Base-by-base conservation (phyloP, 768 basidiomycete species). In the Hygrocybe coccinea region DNA sequence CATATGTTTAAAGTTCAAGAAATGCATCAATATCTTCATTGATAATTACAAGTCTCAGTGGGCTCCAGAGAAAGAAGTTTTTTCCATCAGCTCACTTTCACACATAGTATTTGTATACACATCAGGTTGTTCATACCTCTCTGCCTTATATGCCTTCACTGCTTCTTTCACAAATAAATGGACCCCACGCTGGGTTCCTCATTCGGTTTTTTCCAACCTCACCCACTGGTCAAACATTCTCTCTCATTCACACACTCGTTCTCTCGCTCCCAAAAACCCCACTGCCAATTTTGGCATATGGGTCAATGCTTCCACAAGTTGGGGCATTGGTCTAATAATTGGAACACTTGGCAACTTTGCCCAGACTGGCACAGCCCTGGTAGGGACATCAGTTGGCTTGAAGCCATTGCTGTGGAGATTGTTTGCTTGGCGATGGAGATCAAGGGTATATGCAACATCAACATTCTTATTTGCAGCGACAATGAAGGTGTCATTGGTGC, bases 281-380 rank as follows among this genome's bases (percentile, higher is more conserved):
- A 54, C 56, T 0, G 12, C 58, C 0, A 24, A 46, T 5, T 62
- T 65, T 3, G 55, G 56, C 1, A 61, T 75, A n/a, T 72, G 36
- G 45, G 71, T 74, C 9, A 62, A 71, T 55, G 63, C 65, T 11
- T 64, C 64, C 1, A 68, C 71, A 5, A 65, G 60, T 11, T 69
- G 69, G 69, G 76, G 76, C 8, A 69, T 78, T 29, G 75, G 77
- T 1, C 29, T 76, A 2, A 29, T 70, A 5, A 43, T 68, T 78
- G 73, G 73, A 65, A 59, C 9, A 65, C 69, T 0, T 74, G 64
- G 61, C 41, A 39, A 11, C 60, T 69, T 0, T 3, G 1, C 1
- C 36, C 44, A 0, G 55, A 38, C 3, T 69, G 65, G 64, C n/a
- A 8, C 4, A 8, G 29, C 4, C 29, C 29, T 8, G 29, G 29